phyloP scores from a whole-genome alignment of 345 rosid genomes.

The Moricandia arvensis region DNA sequence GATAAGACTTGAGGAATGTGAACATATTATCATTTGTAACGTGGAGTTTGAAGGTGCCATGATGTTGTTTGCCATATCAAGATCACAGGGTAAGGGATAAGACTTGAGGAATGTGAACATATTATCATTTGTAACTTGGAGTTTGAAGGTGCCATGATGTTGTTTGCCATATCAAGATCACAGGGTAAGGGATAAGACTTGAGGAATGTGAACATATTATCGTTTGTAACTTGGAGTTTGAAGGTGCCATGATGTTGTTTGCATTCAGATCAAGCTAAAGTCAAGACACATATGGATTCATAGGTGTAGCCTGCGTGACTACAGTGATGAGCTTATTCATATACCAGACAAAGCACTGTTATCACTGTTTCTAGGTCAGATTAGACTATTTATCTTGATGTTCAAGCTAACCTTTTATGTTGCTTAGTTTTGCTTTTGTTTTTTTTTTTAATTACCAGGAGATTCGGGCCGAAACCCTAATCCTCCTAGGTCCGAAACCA shows the following conservation, averaged over 20 bases:
- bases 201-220: constrained; percentile 90
- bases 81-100: constrained; percentile 70
- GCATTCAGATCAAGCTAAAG: constrained; percentile 87
- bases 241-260: constrained; percentile 80
- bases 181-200: constrained; percentile 77
- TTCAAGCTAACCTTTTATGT: not conserved
- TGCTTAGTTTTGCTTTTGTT: too few species aligned
- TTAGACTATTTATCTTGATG: not conserved
- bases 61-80: constrained; percentile 90
- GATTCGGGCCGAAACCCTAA: too few species aligned
- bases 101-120: constrained; percentile 89
- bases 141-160: constrained; percentile 77
- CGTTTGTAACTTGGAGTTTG: constrained; percentile 73
- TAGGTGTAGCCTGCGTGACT: constrained; percentile 79
- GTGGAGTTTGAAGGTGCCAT: constrained; percentile 72
- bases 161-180: constrained; percentile 79
- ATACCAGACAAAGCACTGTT: constrained; percentile 76
- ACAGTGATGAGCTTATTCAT: constrained; percentile 82
- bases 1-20: constrained; percentile 84
- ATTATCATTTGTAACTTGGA: constrained; percentile 72
- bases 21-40: constrained; percentile 74
- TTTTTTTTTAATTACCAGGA: too few species aligned
- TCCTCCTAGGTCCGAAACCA: too few species aligned
- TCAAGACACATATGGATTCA: constrained; percentile 91
- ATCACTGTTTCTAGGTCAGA: constrained; percentile 77